Percentiles rank a stretch among this genome's conserved stretches.
phyloP scores from a whole-genome alignment of 2,329 filamentous ascomycete species.

The Ophidiomyces ophidiicola region DNA sequence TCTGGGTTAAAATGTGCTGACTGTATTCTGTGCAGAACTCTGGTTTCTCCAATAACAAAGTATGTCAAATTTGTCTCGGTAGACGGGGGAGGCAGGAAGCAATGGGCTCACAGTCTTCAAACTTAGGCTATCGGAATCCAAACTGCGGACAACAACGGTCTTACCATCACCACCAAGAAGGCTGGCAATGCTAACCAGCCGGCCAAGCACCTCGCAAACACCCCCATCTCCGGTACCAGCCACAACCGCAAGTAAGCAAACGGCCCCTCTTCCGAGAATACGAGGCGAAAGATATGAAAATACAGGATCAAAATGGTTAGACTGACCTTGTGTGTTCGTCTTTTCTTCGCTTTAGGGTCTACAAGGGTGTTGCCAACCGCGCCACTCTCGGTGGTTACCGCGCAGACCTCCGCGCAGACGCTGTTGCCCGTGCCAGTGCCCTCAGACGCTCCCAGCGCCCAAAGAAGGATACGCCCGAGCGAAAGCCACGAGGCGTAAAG shows the following conservation, averaged over 20 bases:
- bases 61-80: constrained; percentile 40
- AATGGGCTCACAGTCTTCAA: background rate
- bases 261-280: background rate
- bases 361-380: constrained; percentile 72
- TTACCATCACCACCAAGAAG: constrained; percentile 80
- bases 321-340: too few species aligned
- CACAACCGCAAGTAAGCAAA: constrained; percentile 66
- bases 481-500: constrained; percentile 68
- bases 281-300: constrained; percentile 1
- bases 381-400: constrained; percentile 80
- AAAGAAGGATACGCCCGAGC: constrained; percentile 60
- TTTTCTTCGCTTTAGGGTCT: constrained; percentile 49
- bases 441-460: constrained; percentile 67
- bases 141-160: constrained; percentile 62
- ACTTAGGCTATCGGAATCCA: constrained; percentile 68
- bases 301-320: background rate
- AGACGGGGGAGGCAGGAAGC: background rate
- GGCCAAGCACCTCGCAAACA: constrained; percentile 50
- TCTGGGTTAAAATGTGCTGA: constrained; percentile 17
- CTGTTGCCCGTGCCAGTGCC: constrained; percentile 76
- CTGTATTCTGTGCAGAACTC: constrained; percentile 50
- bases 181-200: constrained; percentile 59
- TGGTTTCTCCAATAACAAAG: constrained; percentile 89
- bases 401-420: constrained; percentile 59
- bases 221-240: constrained; percentile 59